Percentiles rank a stretch among this genome's conserved stretches.
Evolutionary conservation across 2,329 filamentous ascomycete species (phyloP).

Genomic region (Fusarium virguliforme): DNA sequence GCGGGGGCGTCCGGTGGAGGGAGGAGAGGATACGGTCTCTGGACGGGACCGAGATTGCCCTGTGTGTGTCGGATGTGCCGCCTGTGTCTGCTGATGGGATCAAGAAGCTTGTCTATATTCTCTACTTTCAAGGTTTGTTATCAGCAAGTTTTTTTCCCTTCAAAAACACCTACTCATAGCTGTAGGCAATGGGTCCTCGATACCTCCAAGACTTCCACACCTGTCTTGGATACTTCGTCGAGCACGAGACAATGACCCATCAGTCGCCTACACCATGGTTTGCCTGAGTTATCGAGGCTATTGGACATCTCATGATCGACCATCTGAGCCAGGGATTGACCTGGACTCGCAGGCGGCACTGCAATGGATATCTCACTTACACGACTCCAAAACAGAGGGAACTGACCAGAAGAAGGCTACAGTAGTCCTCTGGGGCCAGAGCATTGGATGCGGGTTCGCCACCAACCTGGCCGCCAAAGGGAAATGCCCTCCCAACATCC

Average conservation of each 20-base stretch:
- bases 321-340: conserved; percentile 80
- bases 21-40: conserved; percentile 72
- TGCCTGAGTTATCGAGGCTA: conserved; percentile 79
- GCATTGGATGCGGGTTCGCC: conserved; percentile 81
- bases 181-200: conserved; percentile 72
- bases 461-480: conserved; percentile 69
- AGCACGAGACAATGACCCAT: conserved; percentile 59
- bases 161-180: conserved; percentile 25
- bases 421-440: conserved; percentile 83
- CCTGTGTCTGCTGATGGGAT: conserved; percentile 16
- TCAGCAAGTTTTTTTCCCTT: neutral
- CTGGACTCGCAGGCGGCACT: conserved; percentile 77
- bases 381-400: conserved; percentile 48
- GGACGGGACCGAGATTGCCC: conserved; percentile 77
- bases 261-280: conserved; percentile 64
- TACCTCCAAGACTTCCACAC: conserved; percentile 71
- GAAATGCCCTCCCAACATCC: conserved; percentile 57
- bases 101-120: conserved; percentile 64
- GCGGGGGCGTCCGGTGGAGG: conserved; percentile 76
- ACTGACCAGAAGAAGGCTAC: conserved; percentile 50
- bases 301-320: conserved; percentile 82
- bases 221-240: conserved; percentile 68
- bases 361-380: conserved; percentile 70
- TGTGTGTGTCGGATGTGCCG: conserved; percentile 68
- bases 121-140: conserved; percentile 49